These are phyloP conservation scores for Diutina rugosa DNA, from an alignment of 1,139 yeast species.

Conservation along the genomic window DNA sequence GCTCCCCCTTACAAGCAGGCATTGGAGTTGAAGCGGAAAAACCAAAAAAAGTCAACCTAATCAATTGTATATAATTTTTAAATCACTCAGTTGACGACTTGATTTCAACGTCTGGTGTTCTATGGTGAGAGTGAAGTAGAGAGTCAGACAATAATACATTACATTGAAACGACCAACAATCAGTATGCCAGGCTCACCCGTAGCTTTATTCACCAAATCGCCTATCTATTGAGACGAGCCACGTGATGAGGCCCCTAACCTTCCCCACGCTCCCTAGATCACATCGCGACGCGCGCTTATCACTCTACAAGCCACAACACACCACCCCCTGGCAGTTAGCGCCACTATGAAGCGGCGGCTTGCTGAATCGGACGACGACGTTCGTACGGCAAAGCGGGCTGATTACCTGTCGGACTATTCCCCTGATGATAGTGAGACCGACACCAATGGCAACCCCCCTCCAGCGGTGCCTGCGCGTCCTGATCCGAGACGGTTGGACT, in stretches of 20 bases:
- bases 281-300: background rate
- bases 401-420: background rate
- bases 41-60: background rate
- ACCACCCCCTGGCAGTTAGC: background rate
- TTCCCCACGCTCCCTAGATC: background rate
- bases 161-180: background rate
- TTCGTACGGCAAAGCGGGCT: background rate
- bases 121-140: background rate
- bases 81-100: background rate
- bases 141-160: too few species aligned
- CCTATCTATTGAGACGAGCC: too few species aligned
- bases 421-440: background rate
- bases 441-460: background rate
- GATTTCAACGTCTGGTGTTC: background rate
- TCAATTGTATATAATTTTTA: background rate
- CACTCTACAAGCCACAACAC: background rate
- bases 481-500: background rate
- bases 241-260: background rate
- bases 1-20: slow-evolving; percentile 95
- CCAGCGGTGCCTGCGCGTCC: background rate
- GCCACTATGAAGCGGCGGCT: background rate
- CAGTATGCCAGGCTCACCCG: background rate
- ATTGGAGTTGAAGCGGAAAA: slow-evolving; percentile 31
- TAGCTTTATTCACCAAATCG: background rate
- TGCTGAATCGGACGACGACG: background rate